Percentiles rank a stretch among this genome's conserved stretches.
phyloP scores from a whole-genome alignment of 1,139 yeast genomes.

The Blastobotrys raffinosifermentans region DNA sequence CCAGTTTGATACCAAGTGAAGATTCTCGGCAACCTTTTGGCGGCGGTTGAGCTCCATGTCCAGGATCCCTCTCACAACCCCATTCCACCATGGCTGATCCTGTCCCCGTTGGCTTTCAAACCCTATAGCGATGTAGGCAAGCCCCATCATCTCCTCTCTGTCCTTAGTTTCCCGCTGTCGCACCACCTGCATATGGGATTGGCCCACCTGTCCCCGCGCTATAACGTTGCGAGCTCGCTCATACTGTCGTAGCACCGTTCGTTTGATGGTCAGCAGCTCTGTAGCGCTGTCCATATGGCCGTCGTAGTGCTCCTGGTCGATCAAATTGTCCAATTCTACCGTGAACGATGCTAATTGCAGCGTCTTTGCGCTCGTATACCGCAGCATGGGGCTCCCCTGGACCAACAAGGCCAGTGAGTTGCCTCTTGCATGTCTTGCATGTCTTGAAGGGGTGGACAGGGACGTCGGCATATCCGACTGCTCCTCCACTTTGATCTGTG shows the following conservation, averaged over 20 bases:
- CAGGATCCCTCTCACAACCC: slow-evolving; percentile 20
- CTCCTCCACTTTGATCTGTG: not conserved
- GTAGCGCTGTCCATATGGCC: slow-evolving; percentile 4
- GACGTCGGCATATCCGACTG: not conserved
- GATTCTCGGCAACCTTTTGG: slow-evolving; percentile 12
- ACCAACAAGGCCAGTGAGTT: not conserved
- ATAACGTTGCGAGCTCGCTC: slow-evolving; percentile 15
- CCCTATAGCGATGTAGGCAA: not conserved
- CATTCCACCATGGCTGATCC: not conserved
- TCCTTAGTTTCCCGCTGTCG: not conserved
- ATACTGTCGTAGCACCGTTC: slow-evolving; percentile 19
- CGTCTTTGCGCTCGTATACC: slow-evolving; percentile 24
- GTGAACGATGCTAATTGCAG: slow-evolving; percentile 30
- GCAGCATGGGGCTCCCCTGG: not conserved
- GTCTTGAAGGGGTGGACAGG: not conserved
- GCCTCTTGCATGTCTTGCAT: not conserved
- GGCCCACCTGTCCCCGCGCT: not conserved
- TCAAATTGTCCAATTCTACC: slow-evolving; percentile 21
- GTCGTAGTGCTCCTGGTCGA: slow-evolving; percentile 9
- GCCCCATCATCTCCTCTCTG: slow-evolving; percentile 1
- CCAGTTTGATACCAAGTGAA: too few relatives aligned
- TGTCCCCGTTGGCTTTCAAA: not conserved
- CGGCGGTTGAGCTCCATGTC: slow-evolving; percentile 27
- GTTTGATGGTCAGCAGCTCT: slow-evolving; percentile 16
- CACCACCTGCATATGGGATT: not conserved